phyloP scores from a whole-genome alignment of 2,329 filamentous ascomycete species.

The Neopestalotiopsis rosae region DNA sequence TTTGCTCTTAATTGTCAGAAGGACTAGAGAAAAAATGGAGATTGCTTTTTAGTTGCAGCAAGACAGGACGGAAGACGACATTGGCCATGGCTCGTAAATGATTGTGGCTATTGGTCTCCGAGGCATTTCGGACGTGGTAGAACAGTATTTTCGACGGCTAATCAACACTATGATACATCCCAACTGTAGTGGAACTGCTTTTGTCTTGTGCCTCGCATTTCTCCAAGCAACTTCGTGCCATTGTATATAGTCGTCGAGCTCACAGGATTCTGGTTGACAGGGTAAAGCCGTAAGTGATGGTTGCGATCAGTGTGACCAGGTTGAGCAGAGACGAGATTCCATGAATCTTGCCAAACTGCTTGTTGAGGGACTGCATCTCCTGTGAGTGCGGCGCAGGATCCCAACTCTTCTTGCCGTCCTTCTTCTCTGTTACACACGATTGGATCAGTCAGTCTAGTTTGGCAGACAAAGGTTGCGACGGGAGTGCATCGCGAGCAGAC shows the following conservation, averaged over 20 bases:
- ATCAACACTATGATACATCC: neutral
- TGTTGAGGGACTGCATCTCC: conserved; percentile 84
- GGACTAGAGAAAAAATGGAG: neutral
- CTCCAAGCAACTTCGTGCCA: neutral
- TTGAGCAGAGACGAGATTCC: conserved; percentile 83
- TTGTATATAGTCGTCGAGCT: neutral
- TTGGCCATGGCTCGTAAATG: neutral
- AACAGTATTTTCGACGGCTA: neutral
- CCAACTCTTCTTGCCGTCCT: conserved; percentile 87
- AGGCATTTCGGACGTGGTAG: neutral
- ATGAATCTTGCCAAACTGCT: conserved; percentile 79
- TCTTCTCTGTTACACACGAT: conserved; percentile 64
- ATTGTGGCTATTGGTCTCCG: neutral
- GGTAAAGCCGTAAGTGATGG: conserved; percentile 78
- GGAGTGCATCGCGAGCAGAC: neutral
- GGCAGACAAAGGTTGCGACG: neutral
- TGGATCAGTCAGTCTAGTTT: neutral
- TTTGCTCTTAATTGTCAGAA: neutral
- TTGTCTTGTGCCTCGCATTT: neutral
- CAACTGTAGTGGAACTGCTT: neutral
- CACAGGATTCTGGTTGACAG: conserved; percentile 65
- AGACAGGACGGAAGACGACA: neutral
- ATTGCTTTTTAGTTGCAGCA: neutral
- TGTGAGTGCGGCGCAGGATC: conserved; percentile 80
- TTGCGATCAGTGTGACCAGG: conserved; percentile 70